Evolutionary conservation across 164 flowering plant species (phyloP).

Genomic region (Paratinospora sagittata): DNA sequence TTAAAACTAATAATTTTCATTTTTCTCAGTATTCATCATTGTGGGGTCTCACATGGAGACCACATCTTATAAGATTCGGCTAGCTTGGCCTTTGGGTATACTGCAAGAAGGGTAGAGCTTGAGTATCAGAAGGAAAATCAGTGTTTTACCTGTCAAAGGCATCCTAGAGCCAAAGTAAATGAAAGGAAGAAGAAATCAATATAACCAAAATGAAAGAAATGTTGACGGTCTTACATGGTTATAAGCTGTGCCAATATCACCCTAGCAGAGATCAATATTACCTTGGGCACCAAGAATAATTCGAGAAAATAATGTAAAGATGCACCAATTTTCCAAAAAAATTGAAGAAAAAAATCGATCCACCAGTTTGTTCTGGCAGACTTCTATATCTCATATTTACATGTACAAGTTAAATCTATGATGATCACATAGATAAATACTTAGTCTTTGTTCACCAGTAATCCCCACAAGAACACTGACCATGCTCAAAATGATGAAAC

Average conservation of each 20-base stretch:
- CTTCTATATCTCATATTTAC: no score
- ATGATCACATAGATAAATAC: not conserved
- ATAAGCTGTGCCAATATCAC: not conserved
- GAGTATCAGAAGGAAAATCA: not conserved
- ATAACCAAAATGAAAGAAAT: not conserved
- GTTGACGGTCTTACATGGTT: not conserved
- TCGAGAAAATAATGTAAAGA: not conserved
- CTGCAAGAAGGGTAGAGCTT: not conserved
- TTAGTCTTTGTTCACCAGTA: conserved; percentile 35
- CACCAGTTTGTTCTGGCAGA: no score
- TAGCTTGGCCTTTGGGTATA: not conserved
- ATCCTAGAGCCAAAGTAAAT: not conserved
- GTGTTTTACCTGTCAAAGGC: not conserved
- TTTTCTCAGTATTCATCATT: no score
- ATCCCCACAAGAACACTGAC: conserved; percentile 50
- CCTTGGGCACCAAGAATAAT: not conserved
- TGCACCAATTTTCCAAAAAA: not conserved
- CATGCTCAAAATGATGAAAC: conserved; percentile 52
- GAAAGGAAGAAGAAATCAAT: conserved; percentile 1
- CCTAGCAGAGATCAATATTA: not conserved
- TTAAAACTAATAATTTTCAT: not conserved
- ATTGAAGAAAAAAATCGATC: no score
- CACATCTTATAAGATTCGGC: not conserved
- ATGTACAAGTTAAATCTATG: not conserved
- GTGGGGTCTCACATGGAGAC: not conserved